A percentile compares a stretch with the other conserved stretches of the same genome.
Conservation (phyloP, 257 asterid species). For the Craterostigma plantagineum region DNA sequence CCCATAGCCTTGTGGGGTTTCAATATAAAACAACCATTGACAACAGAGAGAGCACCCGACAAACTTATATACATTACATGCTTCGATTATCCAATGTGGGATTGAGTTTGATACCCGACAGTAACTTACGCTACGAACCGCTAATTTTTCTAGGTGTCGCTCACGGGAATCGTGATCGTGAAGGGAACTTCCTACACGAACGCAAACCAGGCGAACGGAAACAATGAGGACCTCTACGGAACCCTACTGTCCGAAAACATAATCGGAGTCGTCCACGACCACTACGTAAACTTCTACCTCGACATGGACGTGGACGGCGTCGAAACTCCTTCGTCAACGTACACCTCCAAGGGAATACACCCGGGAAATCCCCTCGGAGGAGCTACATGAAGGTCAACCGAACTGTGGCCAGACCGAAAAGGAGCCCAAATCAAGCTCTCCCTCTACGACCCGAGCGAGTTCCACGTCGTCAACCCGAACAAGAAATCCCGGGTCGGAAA, state of each 20-base stretch:
- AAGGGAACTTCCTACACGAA: conserved; percentile 65
- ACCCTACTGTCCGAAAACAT: conserved; percentile 69
- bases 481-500: conserved; percentile 60
- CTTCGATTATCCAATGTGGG: no score
- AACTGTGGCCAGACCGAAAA: conserved; percentile 64
- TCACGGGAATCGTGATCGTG: conserved; percentile 80
- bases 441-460: conserved; percentile 68
- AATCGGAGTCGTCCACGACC: conserved; percentile 85
- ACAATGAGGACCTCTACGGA: conserved; percentile 55
- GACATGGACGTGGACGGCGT: conserved; percentile 83
- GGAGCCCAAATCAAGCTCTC: conserved; percentile 71
- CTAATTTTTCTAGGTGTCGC: conserved; percentile 38
- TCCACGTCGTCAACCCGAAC: conserved; percentile 62
- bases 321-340: conserved; percentile 73
- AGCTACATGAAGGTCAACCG: conserved; percentile 70
- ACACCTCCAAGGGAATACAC: conserved; percentile 47
- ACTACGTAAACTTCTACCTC: conserved; percentile 62
- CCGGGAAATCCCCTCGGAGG: conserved; percentile 47
- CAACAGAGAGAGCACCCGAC: no score
- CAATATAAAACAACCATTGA: no score
- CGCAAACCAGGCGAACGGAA: conserved; percentile 50
- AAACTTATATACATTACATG: no score
- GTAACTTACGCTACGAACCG: no score
- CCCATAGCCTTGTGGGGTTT: no score
- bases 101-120: no score